A percentile compares a stretch with the other conserved stretches of the same genome.
phyloP scores from a whole-genome alignment of 2,329 filamentous ascomycete genomes.

The Amesomyces nigricolor region DNA sequence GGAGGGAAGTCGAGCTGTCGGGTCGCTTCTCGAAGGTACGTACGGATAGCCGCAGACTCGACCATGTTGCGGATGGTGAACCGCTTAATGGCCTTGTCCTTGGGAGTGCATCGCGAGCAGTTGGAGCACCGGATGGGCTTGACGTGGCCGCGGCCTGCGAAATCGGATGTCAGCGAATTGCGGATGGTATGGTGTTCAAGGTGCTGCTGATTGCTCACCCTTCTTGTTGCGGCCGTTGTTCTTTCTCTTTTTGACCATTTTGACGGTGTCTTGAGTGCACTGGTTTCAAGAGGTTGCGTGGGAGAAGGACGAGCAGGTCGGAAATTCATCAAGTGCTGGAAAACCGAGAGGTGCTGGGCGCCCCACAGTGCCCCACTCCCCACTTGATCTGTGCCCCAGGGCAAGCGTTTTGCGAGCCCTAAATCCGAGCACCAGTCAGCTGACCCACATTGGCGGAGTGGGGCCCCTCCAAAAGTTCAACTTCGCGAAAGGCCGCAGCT shows the following conservation, averaged over 20 bases:
- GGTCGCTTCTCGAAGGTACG: slow-evolving; percentile 38
- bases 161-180: slow-evolving; percentile 4
- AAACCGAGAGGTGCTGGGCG: slow-evolving; percentile 15
- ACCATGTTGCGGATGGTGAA: slow-evolving; percentile 99
- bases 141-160: slow-evolving; percentile 80
- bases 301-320: slow-evolving; percentile 19
- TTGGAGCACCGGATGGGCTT: slow-evolving; percentile 88
- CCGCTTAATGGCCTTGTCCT: slow-evolving; percentile 99
- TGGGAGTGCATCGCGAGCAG: slow-evolving; percentile 82
- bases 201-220: slow-evolving; percentile 17
- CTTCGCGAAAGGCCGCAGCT: slow-evolving; percentile 18
- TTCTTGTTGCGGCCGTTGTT: slow-evolving; percentile 37
- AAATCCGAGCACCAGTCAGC: slow-evolving; percentile 23
- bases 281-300: slow-evolving; percentile 27
- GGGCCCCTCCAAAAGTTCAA: slow-evolving; percentile 26
- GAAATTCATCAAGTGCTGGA: slow-evolving; percentile 20
- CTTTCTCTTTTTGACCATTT: slow-evolving; percentile 69
- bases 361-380: slow-evolving; percentile 18
- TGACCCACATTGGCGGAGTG: slow-evolving; percentile 23
- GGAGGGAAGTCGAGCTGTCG: not conserved
- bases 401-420: slow-evolving; percentile 24
- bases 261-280: slow-evolving; percentile 48
- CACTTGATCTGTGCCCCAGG: slow-evolving; percentile 15
- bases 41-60: slow-evolving; percentile 99
- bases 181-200: not conserved